Evolutionary conservation across 2,329 filamentous ascomycete genomes (phyloP).

Genomic region (Thielaviopsis euricoi): DNA sequence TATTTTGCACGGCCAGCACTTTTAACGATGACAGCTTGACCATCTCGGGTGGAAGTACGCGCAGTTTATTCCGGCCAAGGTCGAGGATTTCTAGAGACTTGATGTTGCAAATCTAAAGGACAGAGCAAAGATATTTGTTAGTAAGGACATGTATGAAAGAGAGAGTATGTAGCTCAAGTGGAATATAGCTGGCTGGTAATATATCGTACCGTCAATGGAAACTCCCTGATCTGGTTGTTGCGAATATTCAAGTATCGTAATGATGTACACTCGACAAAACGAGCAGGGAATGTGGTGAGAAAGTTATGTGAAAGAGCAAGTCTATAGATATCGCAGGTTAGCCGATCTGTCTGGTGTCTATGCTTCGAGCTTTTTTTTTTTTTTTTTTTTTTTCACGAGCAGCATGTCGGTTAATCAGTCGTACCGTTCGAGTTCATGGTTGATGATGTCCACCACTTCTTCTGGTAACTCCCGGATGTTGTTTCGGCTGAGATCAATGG

Average conservation of each 20-base stretch:
- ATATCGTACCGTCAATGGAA: conserved; percentile 35
- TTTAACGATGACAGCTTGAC: conserved; percentile 70
- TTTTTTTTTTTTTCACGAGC: no score
- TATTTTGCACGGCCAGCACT: conserved; percentile 74
- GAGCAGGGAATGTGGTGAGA: conserved; percentile 48
- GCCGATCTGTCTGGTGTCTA: no score
- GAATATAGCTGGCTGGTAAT: conserved; percentile 10
- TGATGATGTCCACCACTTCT: conserved; percentile 60
- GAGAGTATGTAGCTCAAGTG: background rate
- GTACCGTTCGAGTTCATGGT: conserved; percentile 56
- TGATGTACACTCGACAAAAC: conserved; percentile 61
- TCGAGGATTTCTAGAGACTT: conserved; percentile 83
- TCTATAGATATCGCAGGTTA: conserved; percentile 23
- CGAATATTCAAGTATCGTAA: conserved; percentile 67
- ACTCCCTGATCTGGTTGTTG: conserved; percentile 54
- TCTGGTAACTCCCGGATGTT: conserved; percentile 55
- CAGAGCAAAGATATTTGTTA: background rate
- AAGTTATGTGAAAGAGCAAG: conserved; percentile 71
- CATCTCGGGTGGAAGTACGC: conserved; percentile 61
- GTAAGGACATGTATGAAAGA: background rate
- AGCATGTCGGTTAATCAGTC: conserved; percentile 11
- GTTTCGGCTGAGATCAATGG: conserved; percentile 62
- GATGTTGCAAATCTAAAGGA: conserved; percentile 63
- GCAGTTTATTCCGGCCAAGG: conserved; percentile 74
- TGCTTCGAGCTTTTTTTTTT: no score